Evolutionary conservation across 768 basidiomycete genomes (phyloP).

Genomic region (Kwoniella sp.): DNA sequence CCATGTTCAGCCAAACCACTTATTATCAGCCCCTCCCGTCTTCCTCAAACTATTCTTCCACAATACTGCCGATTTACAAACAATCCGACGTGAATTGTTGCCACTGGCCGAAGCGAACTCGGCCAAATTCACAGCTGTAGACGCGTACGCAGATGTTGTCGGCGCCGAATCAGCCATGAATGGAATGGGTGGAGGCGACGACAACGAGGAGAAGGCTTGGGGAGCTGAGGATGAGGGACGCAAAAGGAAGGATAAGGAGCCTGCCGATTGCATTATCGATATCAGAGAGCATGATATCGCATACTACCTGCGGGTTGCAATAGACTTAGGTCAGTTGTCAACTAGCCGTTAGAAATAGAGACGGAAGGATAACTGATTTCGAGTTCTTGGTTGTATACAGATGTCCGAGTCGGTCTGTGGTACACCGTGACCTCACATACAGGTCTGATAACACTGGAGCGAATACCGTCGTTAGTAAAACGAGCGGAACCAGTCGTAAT

Average conservation of each 20-base stretch:
- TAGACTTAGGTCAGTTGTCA: conserved; percentile 70
- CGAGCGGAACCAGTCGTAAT: conserved; percentile 98
- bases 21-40: conserved; percentile 88
- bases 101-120: conserved; percentile 88
- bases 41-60: conserved; percentile 87
- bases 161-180: conserved; percentile 58
- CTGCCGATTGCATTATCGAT: conserved; percentile 90
- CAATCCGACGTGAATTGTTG: conserved; percentile 81
- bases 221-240: conserved; percentile 55
- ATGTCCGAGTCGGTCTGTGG: conserved; percentile 97
- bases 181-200: conserved; percentile 59
- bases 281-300: conserved; percentile 95
- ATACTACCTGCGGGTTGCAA: conserved; percentile 97
- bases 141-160: conserved; percentile 96
- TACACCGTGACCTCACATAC: conserved; percentile 81
- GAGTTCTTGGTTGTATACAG: conserved; percentile 51
- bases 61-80: conserved; percentile 88
- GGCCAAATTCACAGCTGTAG: conserved; percentile 90
- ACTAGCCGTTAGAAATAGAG: background rate
- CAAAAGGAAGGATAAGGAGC: conserved; percentile 65
- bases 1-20: conserved; percentile 73
- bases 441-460: conserved; percentile 74
- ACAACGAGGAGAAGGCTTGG: conserved; percentile 59
- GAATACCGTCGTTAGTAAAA: conserved; percentile 81
- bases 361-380: too few relatives aligned